phyloP scores from a whole-genome alignment of 176 grass and related monocot species.

The Dendrocalamus sinicus region DNA sequence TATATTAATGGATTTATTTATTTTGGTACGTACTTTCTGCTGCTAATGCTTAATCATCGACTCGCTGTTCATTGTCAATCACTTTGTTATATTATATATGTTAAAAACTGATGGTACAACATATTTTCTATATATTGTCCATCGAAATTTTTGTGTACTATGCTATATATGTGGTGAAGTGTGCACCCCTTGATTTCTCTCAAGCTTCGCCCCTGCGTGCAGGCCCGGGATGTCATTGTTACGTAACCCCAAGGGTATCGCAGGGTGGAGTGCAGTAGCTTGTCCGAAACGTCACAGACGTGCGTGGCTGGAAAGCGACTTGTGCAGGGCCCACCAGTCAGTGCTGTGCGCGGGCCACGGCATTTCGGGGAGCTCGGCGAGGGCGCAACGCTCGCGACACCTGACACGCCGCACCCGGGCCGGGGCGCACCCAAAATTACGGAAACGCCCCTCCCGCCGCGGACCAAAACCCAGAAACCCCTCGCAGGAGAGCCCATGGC shows the following conservation, averaged over 20 bases:
- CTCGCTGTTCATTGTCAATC: no score
- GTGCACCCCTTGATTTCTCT: no score
- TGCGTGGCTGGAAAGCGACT: not conserved
- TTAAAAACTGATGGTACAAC: no score
- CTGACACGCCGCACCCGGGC: not conserved
- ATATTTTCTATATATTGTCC: no score
- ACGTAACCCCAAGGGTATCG: not conserved
- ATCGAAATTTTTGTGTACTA: no score
- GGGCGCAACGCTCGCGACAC: conserved; percentile 1
- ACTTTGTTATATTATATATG: no score
- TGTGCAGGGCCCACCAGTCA: conserved; percentile 5
- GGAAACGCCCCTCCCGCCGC: conserved; percentile 41
- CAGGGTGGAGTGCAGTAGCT: not conserved
- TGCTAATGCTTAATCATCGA: no score
- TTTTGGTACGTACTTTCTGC: no score
- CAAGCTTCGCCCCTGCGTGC: no score
- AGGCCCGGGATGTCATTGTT: not conserved
- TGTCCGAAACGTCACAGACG: not conserved
- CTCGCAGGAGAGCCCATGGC: not conserved
- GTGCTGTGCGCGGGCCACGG: not conserved
- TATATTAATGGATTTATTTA: no score
- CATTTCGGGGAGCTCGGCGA: not conserved
- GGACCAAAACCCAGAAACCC: conserved; percentile 37
- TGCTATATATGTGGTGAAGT: no score
- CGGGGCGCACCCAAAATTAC: conserved; percentile 22